phyloP scores from a whole-genome alignment of 2,329 filamentous ascomycete species.

The Capronia epimyces region DNA sequence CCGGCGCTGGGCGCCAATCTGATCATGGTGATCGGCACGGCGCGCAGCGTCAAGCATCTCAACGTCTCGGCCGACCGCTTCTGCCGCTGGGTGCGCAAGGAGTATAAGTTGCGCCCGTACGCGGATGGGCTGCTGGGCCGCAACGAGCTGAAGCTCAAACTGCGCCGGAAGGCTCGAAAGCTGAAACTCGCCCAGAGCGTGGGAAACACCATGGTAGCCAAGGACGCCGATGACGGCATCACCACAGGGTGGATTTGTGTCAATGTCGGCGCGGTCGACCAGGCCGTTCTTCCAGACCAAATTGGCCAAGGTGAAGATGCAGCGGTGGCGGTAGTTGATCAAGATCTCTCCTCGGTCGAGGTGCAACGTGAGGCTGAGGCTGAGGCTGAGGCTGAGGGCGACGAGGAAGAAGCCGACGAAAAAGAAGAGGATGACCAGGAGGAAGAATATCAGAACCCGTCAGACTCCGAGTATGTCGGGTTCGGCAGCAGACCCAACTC shows the following conservation, averaged over 20 bases:
- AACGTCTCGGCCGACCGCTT: slow-evolving; percentile 87
- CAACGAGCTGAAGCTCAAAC: slow-evolving; percentile 83
- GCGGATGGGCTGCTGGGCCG: slow-evolving; percentile 85
- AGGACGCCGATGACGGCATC: slow-evolving; percentile 72
- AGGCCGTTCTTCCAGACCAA: slow-evolving; percentile 11
- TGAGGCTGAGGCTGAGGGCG: slow-evolving; percentile 16
- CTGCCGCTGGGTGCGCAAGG: slow-evolving; percentile 73
- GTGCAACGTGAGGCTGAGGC: too few relatives aligned
- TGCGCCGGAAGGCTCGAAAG: slow-evolving; percentile 72
- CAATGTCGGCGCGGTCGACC: slow-evolving; percentile 65
- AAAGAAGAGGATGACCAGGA: slow-evolving; percentile 18
- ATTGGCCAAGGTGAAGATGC: too few relatives aligned
- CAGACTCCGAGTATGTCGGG: slow-evolving; percentile 61
- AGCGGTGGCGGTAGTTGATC: too few relatives aligned
- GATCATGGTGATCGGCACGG: slow-evolving; percentile 87
- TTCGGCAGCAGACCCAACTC: slow-evolving; percentile 61
- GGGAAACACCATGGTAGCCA: slow-evolving; percentile 53
- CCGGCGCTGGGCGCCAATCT: slow-evolving; percentile 81
- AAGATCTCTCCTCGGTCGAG: too few relatives aligned
- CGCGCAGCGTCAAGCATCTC: slow-evolving; percentile 86
- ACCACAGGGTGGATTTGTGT: slow-evolving; percentile 95
- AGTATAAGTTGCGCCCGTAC: slow-evolving; percentile 65
- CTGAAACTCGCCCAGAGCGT: slow-evolving; percentile 73
- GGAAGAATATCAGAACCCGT: slow-evolving; percentile 31
- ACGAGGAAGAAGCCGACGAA: slow-evolving; percentile 2